Conservation (phyloP, 768 basidiomycete genomes). For the Gymnopilus dilepis region DNA sequence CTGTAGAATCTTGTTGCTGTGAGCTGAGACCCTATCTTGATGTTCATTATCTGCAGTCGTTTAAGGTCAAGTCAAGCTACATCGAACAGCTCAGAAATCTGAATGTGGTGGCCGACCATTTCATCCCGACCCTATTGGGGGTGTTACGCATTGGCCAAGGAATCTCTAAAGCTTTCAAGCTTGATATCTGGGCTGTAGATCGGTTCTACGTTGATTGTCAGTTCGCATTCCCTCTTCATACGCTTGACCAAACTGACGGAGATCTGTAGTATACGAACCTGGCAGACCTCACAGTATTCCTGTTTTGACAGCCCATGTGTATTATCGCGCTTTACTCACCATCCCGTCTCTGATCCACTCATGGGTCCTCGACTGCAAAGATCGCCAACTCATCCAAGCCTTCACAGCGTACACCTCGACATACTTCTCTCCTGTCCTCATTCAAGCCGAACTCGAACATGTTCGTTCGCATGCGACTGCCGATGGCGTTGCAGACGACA, state of each 20-base stretch:
- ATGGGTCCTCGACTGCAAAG: constrained; percentile 89
- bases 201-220: constrained; percentile 79
- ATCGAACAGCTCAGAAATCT: constrained; percentile 82
- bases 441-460: constrained; percentile 79
- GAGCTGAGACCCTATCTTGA: constrained; percentile 10
- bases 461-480: constrained; percentile 56
- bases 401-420: constrained; percentile 80
- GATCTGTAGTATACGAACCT: constrained; percentile 61
- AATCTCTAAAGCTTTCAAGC: constrained; percentile 70
- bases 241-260: background rate
- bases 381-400: constrained; percentile 81
- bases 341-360: constrained; percentile 85
- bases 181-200: constrained; percentile 87
- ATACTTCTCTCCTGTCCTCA: constrained; percentile 89
- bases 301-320: constrained; percentile 84
- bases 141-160: constrained; percentile 68
- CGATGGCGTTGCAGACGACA: constrained; percentile 65
- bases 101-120: constrained; percentile 61
- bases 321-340: constrained; percentile 83
- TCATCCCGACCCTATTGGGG: constrained; percentile 76
- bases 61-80: constrained; percentile 85
- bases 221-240: constrained; percentile 28
- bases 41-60: constrained; percentile 59
- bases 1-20: too few species aligned
- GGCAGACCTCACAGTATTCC: constrained; percentile 55